phyloP scores from a whole-genome alignment of 2,329 filamentous ascomycete species.

The Pseudocercospora pini-densiflorae region DNA sequence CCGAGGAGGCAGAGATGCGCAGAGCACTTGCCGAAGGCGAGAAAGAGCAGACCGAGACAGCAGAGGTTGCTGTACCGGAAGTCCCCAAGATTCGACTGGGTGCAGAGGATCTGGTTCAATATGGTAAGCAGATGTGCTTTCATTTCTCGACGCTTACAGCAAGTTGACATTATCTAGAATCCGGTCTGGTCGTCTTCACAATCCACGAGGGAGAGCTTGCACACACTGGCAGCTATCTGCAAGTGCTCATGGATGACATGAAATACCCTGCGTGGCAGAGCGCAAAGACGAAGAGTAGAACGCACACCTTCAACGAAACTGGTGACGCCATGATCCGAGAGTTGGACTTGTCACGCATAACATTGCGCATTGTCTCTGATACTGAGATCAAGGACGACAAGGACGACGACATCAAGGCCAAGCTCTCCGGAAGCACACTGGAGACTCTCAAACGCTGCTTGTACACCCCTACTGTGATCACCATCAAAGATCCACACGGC shows the following conservation, averaged over 20 bases:
- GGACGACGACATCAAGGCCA: conserved; percentile 77
- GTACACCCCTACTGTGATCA: conserved; percentile 87
- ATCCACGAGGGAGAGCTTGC: conserved; percentile 87
- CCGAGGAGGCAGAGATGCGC: conserved; percentile 46
- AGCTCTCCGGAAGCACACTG: conserved; percentile 81
- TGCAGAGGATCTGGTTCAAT: conserved; percentile 77
- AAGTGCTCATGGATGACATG: conserved; percentile 94
- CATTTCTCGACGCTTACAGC: not conserved
- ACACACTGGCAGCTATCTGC: conserved; percentile 74
- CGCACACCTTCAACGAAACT: conserved; percentile 81
- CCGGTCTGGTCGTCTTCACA: conserved; percentile 91
- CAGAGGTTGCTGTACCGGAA: conserved; percentile 52
- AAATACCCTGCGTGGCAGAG: conserved; percentile 87
- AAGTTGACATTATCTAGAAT: conserved; percentile 59
- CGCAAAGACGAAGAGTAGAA: conserved; percentile 70
- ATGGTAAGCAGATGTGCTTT: conserved; percentile 58
- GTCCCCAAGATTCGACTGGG: conserved; percentile 78
- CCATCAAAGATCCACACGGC: conserved; percentile 78
- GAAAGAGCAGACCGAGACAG: conserved; percentile 51
- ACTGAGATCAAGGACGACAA: conserved; percentile 71
- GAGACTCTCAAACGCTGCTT: conserved; percentile 79
- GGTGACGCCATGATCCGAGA: conserved; percentile 96
- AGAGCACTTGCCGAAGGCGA: conserved; percentile 54
- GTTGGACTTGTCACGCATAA: conserved; percentile 94
- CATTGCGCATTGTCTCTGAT: conserved; percentile 82